Evolutionary conservation across 139 green algal genomes (phyloP).

Genomic region (Eudorina sp.): DNA sequence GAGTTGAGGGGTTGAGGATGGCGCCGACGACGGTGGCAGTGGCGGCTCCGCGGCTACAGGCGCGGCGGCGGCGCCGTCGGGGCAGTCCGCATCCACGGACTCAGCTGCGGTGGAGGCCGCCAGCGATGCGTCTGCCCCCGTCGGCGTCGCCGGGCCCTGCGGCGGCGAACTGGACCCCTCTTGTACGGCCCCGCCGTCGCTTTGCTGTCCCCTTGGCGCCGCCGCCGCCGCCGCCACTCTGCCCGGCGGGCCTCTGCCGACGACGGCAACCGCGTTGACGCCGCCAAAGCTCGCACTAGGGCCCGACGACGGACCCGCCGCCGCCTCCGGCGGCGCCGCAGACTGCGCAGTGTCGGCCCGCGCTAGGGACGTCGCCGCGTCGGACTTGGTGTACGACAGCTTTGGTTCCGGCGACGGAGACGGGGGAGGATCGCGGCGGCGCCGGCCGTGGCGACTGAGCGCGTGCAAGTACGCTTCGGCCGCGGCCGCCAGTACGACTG

Average conservation of each 20-base stretch:
- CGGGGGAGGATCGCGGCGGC: background rate
- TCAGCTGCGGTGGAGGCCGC: background rate
- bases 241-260: background rate
- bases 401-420: background rate
- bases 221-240: background rate
- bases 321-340: background rate
- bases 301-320: background rate
- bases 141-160: conserved; percentile 6
- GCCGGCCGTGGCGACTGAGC: background rate
- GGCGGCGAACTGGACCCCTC: background rate
- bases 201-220: background rate
- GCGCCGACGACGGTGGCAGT: background rate
- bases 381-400: background rate
- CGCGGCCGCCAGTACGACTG: conserved; percentile 3
- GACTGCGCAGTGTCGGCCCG: too few species aligned
- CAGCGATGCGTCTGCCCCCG: background rate
- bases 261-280: too few species aligned
- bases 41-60: background rate
- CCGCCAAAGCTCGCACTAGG: too few species aligned
- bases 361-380: background rate
- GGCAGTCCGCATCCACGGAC: background rate
- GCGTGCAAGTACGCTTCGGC: conserved; percentile 15
- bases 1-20: too few species aligned
- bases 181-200: too few species aligned
- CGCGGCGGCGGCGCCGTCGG: background rate